Evolutionary conservation across 805 yeast species (phyloP), one percentile per base, ranked within the genome.

Genomic region (Kuraishia capsulata): DNA sequence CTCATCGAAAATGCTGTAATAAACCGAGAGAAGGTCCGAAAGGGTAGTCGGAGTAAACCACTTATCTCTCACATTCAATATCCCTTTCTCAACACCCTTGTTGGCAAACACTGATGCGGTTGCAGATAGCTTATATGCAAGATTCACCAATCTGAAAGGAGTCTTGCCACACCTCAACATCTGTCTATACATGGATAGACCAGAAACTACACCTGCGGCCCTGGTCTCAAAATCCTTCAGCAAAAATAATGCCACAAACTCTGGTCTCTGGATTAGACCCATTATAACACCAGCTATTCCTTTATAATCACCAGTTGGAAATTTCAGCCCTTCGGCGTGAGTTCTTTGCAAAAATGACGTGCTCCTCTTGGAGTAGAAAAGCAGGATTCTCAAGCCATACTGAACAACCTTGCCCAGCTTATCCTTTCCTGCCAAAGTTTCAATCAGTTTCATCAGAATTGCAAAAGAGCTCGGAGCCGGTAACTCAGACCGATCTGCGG

Each of bases 1-100:
- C 55, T 82, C 90, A 56, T 82, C 90, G 49, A 72, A 71, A 29
- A 78, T 51, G 5, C 80, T 73, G 55, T 81, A 82, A 54, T 79
- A 82, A 4, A 81, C 52, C 31, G 77, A 71, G 23, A 73, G 58
- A 19, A 73, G 44, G 33, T 81, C 78, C 10, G 71, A 67, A 29
- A 80, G 45, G 2, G 73, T 65, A 26, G 54, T 51, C 48, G 70
- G 67, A 39, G 65, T 73, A 26, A 69, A 47, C 58, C 67, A 64
- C 10, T 52, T 47, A 18, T 49, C 43, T 13, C 50, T 38, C 17
- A 66, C 43, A 13, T 36, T 25, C 20, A 47, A 39, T 33, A 47
- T n/a, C 40, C 35, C 38, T 38, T 53, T 36, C 21, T 38, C 5
- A 52, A 51, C 5, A 42, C 40, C 34, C 44, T 42, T 4, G 21